Base-by-base conservation (phyloP, 2,329 filamentous ascomycete genomes). In the Zymoseptoria ardabiliae region DNA sequence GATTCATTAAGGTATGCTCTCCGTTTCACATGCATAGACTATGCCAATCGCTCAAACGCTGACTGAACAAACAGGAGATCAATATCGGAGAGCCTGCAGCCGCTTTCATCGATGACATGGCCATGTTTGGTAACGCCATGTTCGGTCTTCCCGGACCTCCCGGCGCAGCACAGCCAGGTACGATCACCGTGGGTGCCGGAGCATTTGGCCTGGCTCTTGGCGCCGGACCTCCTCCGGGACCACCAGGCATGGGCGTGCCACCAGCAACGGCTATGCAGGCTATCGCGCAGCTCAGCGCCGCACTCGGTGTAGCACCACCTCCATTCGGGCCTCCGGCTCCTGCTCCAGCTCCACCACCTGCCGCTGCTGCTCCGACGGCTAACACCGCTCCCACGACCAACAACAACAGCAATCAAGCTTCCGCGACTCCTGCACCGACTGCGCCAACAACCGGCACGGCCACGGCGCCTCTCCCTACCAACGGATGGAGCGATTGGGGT, bases 1-100 rank as follows among this genome's bases (percentile, higher is more conserved):
- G 20, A 41, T 58, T 63, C 56, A 58, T 63, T 23, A 58, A 63
- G 23, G 53, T 58, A 50, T 61, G 50, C 61, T 45, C 35, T 45
- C 35, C 35, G 11, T 45, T 5, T n/a, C 13, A 45, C 13, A n/a
- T 45, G 35, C 35, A 45, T 13, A 45, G 35, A 45, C 35, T 6
- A 1, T 45, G 2, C 35, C 35, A n/a, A 13, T 17, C 11, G 35
- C 13, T 17, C 17, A 2, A 13, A 45, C 35, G 35, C 35, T 45
- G 13, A 45, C 35, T 4, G 2, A 17, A 17, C 2, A 5, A 45
- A 45, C 13, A 45, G 35, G 35, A 45, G 3, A 17, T 17, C 35
- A 45, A 45, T 7, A 13, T 45, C 35, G 35, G 35, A 45, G 35
- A n/a, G 25, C 25, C 25, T n/a, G 35, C 35, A 45, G 35, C 35